Evolutionary conservation across 768 basidiomycete species (phyloP).

Genomic region (Termitomyces sp.): DNA sequence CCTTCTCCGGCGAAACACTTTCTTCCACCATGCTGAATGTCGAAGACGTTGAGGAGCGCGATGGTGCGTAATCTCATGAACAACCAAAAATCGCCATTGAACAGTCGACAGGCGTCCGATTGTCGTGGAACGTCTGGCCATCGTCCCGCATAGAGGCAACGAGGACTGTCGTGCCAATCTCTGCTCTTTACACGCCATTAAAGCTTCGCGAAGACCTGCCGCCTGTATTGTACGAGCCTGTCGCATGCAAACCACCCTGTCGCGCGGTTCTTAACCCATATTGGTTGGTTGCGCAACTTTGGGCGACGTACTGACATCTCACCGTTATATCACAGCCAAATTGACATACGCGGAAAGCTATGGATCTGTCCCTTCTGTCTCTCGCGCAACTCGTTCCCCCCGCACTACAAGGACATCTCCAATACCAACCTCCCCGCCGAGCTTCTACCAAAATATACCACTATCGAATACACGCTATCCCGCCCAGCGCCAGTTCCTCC

Average conservation of each 20-base stretch:
- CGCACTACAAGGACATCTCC: constrained; percentile 98
- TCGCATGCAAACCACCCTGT: constrained; percentile 97
- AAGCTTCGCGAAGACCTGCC: constrained; percentile 93
- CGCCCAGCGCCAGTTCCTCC: constrained; percentile 90
- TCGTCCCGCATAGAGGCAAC: constrained; percentile 98
- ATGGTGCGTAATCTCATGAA: constrained; percentile 51
- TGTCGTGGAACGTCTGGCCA: constrained; percentile 99
- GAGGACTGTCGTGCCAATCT: constrained; percentile 94
- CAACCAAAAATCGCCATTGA: neutral
- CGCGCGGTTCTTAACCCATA: constrained; percentile 97
- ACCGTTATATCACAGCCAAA: constrained; percentile 62
- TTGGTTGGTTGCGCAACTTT: constrained; percentile 52
- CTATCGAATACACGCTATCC: constrained; percentile 98
- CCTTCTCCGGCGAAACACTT: constrained; percentile 25
- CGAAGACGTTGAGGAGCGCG: constrained; percentile 96
- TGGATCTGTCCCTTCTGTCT: constrained; percentile 99
- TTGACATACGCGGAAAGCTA: constrained; percentile 96
- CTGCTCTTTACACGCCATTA: constrained; percentile 94
- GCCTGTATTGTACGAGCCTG: constrained; percentile 95
- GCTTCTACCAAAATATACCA: constrained; percentile 95
- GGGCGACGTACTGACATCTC: neutral
- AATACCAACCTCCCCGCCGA: constrained; percentile 96
- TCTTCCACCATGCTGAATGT: constrained; percentile 64
- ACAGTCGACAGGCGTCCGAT: constrained; percentile 63
- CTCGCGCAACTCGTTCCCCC: constrained; percentile 93